phyloP scores from a whole-genome alignment of 345 rosid genomes.

The Boechera stricta region DNA sequence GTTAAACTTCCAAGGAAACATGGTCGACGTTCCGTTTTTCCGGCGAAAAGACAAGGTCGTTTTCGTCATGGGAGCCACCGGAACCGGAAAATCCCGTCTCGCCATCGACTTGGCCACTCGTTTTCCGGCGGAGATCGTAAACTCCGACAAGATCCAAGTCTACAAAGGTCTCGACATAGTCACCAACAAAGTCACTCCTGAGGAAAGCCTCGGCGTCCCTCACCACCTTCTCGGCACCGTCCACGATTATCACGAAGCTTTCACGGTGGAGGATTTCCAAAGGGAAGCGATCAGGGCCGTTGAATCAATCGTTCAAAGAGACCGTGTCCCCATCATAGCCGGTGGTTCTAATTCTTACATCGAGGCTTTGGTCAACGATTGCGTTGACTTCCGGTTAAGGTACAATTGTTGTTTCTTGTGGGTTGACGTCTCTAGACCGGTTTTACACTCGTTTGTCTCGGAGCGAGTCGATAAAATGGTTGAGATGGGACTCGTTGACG shows the following conservation, averaged over 20 bases:
- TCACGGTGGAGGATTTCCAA: conserved; percentile 63
- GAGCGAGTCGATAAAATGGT: conserved; percentile 85
- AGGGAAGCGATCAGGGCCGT: conserved; percentile 52
- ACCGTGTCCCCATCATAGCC: conserved; percentile 72
- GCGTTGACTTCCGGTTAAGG: conserved; percentile 63
- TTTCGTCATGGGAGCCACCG: conserved; percentile 89
- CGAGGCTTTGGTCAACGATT: conserved; percentile 63
- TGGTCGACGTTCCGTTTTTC: conserved; percentile 54
- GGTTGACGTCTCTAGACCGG: conserved; percentile 73
- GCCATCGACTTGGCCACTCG: conserved; percentile 85
- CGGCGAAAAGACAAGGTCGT: conserved; percentile 75
- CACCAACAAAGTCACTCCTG: conserved; percentile 81
- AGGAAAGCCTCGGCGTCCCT: conserved; percentile 73
- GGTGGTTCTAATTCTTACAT: conserved; percentile 93
- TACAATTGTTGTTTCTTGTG: conserved; percentile 79
- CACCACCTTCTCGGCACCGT: conserved; percentile 74
- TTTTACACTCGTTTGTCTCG: conserved; percentile 65
- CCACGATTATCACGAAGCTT: conserved; percentile 54
- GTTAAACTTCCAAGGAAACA: conserved; percentile 53
- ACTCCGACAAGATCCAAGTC: conserved; percentile 91
- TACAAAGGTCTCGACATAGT: conserved; percentile 69
- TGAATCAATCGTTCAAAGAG: conserved; percentile 49
- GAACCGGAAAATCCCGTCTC: conserved; percentile 81
- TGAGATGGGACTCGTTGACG: conserved; percentile 66
- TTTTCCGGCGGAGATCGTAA: conserved; percentile 74